Conservation (phyloP, 2,329 filamentous ascomycete genomes). For the Tolypocladium inflatum region DNA sequence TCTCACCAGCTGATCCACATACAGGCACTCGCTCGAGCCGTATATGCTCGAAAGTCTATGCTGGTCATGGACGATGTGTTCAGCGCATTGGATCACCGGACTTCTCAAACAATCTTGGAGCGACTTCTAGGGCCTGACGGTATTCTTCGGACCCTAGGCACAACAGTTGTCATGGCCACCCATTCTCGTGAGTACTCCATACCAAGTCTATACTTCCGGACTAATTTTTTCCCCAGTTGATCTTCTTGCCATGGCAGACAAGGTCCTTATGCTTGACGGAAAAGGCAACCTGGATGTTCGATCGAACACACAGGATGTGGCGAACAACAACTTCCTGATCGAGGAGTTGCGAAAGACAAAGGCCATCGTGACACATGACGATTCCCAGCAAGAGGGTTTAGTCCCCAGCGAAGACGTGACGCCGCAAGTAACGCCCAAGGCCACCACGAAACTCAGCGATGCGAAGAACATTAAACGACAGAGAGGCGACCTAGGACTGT, state of each 20-base stretch:
- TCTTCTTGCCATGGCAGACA: constrained; percentile 1
- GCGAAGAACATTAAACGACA: not conserved
- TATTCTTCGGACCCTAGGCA: not conserved
- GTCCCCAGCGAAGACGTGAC: not conserved
- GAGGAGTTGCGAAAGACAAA: not conserved
- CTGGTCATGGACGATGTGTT: constrained; percentile 4
- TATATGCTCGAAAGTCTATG: constrained; percentile 1
- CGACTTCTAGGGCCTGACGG: constrained; percentile 2
- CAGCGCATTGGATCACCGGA: constrained; percentile 2
- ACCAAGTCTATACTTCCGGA: not conserved
- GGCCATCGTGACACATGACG: not conserved
- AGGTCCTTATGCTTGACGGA: not conserved
- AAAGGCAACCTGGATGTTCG: not conserved
- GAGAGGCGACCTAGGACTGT: constrained; percentile 3
- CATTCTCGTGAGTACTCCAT: not conserved
- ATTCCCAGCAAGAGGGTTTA: not conserved
- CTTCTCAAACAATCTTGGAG: not conserved
- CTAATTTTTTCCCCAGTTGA: not conserved
- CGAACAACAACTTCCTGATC: not conserved
- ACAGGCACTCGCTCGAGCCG: constrained; percentile 3
- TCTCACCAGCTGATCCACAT: not conserved
- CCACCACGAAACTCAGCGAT: not conserved
- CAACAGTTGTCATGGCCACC: constrained; percentile 5
- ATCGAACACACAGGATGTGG: not conserved
- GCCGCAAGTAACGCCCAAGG: not conserved